Conservation (phyloP, 2,329 filamentous ascomycete species). For the Fusarium secorum region DNA sequence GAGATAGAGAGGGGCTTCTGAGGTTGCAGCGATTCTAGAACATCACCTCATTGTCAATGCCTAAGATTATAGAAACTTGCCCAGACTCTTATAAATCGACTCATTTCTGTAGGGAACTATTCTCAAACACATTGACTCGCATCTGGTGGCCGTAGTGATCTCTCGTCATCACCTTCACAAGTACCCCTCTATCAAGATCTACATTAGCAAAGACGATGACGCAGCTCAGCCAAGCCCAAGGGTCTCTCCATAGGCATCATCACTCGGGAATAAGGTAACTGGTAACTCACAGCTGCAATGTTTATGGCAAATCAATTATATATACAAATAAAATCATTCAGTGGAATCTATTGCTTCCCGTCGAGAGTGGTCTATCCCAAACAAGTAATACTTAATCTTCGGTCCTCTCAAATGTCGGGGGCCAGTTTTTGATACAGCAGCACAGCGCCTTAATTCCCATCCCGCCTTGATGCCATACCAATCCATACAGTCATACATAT, state of each 20-base stretch:
- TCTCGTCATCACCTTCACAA: background rate
- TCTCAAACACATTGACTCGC: too few species aligned
- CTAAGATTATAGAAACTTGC: accelerated
- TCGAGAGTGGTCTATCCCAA: conserved; percentile 43
- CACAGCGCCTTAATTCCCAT: conserved; percentile 36
- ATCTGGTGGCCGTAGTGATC: background rate
- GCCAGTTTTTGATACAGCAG: conserved; percentile 40
- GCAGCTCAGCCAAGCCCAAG: conserved; percentile 14
- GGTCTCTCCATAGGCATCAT: conserved; percentile 7
- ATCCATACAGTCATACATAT: conserved; percentile 45
- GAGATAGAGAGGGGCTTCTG: conserved; percentile 27
- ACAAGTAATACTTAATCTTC: conserved; percentile 30
- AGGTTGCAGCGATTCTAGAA: background rate
- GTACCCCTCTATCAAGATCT: conserved; percentile 27
- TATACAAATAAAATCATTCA: conserved; percentile 41
- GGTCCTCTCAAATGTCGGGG: conserved; percentile 27
- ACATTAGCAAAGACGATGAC: conserved; percentile 24
- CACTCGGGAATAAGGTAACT: background rate
- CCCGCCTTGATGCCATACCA: conserved; percentile 41
- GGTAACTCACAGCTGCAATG: background rate
- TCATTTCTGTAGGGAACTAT: too few species aligned
- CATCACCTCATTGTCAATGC: accelerated
- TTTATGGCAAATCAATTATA: conserved; percentile 6
- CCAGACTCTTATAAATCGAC: too few species aligned
- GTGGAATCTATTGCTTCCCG: conserved; percentile 45